Conservation (phyloP, 345 rosid genomes). For the Schrenkiella parvula region DNA sequence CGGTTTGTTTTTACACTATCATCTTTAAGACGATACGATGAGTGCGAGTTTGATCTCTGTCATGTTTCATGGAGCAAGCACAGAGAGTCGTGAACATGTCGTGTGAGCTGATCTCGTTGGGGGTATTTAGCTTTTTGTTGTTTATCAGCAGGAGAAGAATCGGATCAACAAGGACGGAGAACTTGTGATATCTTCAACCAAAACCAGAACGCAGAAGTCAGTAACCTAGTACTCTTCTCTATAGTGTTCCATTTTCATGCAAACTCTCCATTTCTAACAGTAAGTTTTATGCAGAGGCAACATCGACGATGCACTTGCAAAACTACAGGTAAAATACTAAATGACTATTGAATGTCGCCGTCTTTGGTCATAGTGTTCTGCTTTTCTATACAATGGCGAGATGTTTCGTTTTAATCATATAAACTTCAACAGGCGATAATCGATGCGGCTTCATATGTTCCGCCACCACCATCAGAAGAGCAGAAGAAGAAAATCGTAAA, state of each 20-base stretch:
- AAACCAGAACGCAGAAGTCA: conserved; percentile 89
- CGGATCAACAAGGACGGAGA: conserved; percentile 97
- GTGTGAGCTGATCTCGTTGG: neutral
- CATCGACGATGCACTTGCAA: conserved; percentile 78
- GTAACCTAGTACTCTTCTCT: conserved; percentile 4
- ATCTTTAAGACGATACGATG: neutral
- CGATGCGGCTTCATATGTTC: conserved; percentile 87
- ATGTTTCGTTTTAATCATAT: neutral
- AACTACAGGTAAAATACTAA: conserved; percentile 61
- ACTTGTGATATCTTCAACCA: conserved; percentile 90
- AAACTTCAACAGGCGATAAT: conserved; percentile 62
- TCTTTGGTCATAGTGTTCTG: neutral
- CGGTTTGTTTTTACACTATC: conserved; percentile 48
- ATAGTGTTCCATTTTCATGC: neutral
- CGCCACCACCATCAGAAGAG: conserved; percentile 98
- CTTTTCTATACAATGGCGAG: neutral
- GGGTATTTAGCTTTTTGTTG: neutral
- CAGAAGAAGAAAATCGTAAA: conserved; percentile 89
- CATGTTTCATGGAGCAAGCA: neutral
- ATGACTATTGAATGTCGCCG: neutral
- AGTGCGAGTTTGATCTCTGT: neutral
- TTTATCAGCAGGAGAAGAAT: conserved; percentile 76
- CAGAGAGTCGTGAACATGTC: neutral
- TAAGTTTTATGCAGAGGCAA: conserved; percentile 64
- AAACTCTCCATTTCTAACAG: neutral